Conservation (phyloP, 2,329 filamentous ascomycete genomes). For the Hypocrella siamensis region DNA sequence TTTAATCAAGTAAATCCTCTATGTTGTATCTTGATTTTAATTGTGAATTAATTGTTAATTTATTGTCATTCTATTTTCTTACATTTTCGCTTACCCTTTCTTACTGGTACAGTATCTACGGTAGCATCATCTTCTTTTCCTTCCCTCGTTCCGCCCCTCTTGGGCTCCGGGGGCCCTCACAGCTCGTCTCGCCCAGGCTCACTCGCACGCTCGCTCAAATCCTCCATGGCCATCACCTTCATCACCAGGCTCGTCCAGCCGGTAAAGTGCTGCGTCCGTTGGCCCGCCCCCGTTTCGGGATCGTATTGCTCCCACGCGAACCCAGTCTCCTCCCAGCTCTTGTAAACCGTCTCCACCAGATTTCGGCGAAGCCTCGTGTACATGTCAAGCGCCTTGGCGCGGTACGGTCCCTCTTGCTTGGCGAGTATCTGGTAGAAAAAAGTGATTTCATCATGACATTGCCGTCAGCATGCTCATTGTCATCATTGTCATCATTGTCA, state of each 20-base stretch:
- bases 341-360: slow-evolving; percentile 76
- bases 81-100: too few species aligned
- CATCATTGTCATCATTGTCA: too few species aligned
- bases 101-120: not conserved
- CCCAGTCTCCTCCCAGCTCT: slow-evolving; percentile 76
- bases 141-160: not conserved
- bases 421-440: slow-evolving; percentile 39
- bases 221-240: slow-evolving; percentile 92
- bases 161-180: not conserved
- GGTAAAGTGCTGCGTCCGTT: slow-evolving; percentile 93
- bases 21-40: too few species aligned
- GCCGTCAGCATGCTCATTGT: not conserved
- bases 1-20: too few species aligned
- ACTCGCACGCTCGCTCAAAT: slow-evolving; percentile 29
- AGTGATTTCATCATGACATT: not conserved
- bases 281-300: slow-evolving; percentile 80
- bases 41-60: too few species aligned
- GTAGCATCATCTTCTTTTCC: not conserved
- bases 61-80: too few species aligned
- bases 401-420: slow-evolving; percentile 49
- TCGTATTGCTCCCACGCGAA: slow-evolving; percentile 99
- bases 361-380: slow-evolving; percentile 70
- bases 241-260: slow-evolving; percentile 98
- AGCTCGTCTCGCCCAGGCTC: slow-evolving; percentile 7
- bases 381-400: slow-evolving; percentile 50